Evolutionary conservation across 192 early-diverging fungal genomes (phyloP).

Genomic region (Backusella macrospora): DNA sequence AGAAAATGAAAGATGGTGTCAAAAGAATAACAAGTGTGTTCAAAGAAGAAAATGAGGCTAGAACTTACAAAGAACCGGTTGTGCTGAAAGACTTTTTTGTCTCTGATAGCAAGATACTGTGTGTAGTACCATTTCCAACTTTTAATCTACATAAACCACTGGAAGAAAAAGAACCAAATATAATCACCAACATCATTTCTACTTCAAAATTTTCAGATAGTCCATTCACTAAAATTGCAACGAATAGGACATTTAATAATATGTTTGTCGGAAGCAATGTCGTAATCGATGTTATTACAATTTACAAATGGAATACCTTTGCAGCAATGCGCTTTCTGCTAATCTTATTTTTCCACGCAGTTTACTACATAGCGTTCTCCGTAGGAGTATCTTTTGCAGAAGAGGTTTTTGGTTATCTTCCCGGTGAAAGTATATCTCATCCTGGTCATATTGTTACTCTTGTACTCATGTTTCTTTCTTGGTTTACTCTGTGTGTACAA

Average conservation of each 20-base stretch:
- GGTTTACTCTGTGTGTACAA: background rate
- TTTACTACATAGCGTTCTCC: background rate
- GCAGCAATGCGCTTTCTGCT: background rate
- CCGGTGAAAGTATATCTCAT: background rate
- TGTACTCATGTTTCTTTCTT: background rate
- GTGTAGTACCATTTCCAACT: background rate
- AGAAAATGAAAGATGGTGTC: background rate
- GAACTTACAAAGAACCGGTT: background rate
- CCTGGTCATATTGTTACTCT: background rate
- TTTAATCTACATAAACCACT: background rate
- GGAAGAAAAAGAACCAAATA: background rate
- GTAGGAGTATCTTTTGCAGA: background rate
- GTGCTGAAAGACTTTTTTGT: background rate
- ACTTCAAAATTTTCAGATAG: background rate
- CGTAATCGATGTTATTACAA: background rate
- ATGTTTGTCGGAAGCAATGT: background rate
- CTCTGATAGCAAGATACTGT: background rate
- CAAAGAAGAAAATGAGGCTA: background rate
- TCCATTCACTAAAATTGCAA: background rate
- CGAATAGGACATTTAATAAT: background rate
- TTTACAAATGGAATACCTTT: constrained; percentile 21
- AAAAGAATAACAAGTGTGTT: background rate
- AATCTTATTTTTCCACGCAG: background rate
- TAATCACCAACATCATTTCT: background rate
- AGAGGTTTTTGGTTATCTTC: background rate